Base-by-base conservation (phyloP, 495 filamentous ascomycete genomes). In the Hypoxylon fuscum region DNA sequence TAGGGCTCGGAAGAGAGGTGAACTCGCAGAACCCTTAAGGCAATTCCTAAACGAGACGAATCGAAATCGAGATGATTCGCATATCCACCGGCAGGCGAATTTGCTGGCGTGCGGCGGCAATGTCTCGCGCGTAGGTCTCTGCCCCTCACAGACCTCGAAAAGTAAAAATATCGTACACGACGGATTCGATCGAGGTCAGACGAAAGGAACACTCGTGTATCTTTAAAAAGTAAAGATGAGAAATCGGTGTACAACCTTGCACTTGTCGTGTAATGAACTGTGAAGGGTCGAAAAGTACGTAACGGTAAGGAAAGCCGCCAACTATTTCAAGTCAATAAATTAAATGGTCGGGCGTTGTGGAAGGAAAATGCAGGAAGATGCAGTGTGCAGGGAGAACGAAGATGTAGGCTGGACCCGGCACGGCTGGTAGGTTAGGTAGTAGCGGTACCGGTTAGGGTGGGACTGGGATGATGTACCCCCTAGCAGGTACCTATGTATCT, bases 341-440 rank as follows among this genome's bases (percentile, higher is more conserved):
- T 55, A 52, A 51, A 55, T 59, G 62, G 40, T 59, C 22, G 46
- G 45, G 51, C 31, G 62, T 65, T 65, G 62, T 65, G 62, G 50
- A 60, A 65, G 55, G 55, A 53, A 49, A 48, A 47, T 48, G 45
- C 45, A 48, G 45, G 45, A 50, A 50, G 47, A 49, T 54, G 57
- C 48, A 53, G 57, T n/a, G 38, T 46, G 40, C 14, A 40, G 37
- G 15, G 15, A 8, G 8, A 27, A 40, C 41, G 44, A 40, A 38
- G 46, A 42, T 57, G 60, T 34, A 52, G 59, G 11, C n/a, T n/a
- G n/a, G n/a, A n/a, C n/a, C n/a, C n/a, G n/a, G n/a, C n/a, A n/a
- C n/a, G n/a, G n/a, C n/a, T n/a, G n/a, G n/a, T n/a, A n/a, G n/a
- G n/a, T n/a, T n/a, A n/a, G n/a, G n/a, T n/a, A n/a, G n/a, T n/a